Percentiles rank a stretch among this genome's conserved stretches.
Evolutionary conservation across 495 filamentous ascomycete genomes (phyloP).

Genomic region (Aspergillus ostianus): DNA sequence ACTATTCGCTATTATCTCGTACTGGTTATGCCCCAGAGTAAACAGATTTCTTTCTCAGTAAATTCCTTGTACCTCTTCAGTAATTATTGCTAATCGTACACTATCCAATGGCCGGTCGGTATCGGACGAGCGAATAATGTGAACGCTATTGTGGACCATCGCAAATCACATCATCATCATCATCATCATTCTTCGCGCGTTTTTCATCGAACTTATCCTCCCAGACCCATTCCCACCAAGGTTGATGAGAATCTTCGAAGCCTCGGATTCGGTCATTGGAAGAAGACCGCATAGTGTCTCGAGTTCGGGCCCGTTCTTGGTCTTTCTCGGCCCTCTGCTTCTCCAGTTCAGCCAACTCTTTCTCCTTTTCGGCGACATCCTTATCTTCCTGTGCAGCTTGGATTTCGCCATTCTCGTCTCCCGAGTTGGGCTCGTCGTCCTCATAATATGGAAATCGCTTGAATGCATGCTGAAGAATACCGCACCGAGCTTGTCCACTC

Average conservation of each 20-base stretch:
- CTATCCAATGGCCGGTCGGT: background rate
- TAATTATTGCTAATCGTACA: no score
- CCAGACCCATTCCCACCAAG: slow-evolving; percentile 34
- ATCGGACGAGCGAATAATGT: no score
- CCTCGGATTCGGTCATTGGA: slow-evolving; percentile 16
- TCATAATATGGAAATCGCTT: slow-evolving; percentile 20
- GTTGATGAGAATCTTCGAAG: slow-evolving; percentile 15
- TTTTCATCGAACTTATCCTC: slow-evolving; percentile 18
- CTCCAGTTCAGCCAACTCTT: slow-evolving; percentile 15
- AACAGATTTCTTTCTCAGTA: no score
- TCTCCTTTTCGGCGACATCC: slow-evolving; percentile 15
- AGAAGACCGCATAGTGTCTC: slow-evolving; percentile 13
- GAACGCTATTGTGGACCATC: background rate
- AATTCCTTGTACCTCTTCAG: no score
- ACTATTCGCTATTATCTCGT: no score
- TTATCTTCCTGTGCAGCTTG: slow-evolving; percentile 15
- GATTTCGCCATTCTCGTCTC: slow-evolving; percentile 9
- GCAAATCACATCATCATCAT: slow-evolving; percentile 10
- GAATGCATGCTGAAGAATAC: slow-evolving; percentile 26
- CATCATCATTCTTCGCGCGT: slow-evolving; percentile 9
- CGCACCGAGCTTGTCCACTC: slow-evolving; percentile 29
- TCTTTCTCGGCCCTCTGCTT: slow-evolving; percentile 16
- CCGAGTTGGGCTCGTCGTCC: slow-evolving; percentile 6
- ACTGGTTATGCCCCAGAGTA: no score
- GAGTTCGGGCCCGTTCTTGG: slow-evolving; percentile 2